Base-by-base conservation (phyloP, 1,284 basidiomycete species). In the Ceratobasidium sp. region DNA sequence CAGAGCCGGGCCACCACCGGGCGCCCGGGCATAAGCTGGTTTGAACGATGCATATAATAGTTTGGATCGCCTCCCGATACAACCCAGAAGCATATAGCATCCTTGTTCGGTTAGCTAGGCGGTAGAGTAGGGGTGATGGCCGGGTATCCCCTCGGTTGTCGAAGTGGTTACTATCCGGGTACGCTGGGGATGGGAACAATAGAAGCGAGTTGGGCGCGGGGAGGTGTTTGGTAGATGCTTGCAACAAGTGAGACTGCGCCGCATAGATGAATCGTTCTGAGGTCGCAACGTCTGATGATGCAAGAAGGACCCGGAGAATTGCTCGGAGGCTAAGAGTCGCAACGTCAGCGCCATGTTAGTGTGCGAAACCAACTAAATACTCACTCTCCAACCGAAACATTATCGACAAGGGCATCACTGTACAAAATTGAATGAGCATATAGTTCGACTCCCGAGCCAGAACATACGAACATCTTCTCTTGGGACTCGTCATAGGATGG, bases 41-140 rank as follows among this genome's bases (percentile, higher is more conserved):
- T 23, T 67, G 62, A 14, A 67, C 44, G 21, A 67, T 67, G 52
- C 53, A 56, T 16, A 56, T 21, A 27, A 67, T 56, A 2, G 62
- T 67, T 30, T 67, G 62, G 62, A 67, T 56, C 16, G 62, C 62
- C 62, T 67, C 62, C 27, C 41, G 23, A 56, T 56, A 52, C n/a
- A 67, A 52, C 30, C 62, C 62, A n/a, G 62, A 67, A 36, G 62
- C 52, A 30, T 67, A 67, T 27, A 67, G 62, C 62, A 67, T 67
- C 39, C 62, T 50, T 30, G 53, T 56, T 67, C 62, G 62, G 44
- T 52, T 56, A 41, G 62, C 62, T 56, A 67, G 52, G 53, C 62
- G 62, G 46, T 67, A 67, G 42, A 67, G 62, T 27, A 67, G 53
- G 52, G 62, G 62, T 2, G 62, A 56, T 33, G 62, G 62, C 25